Conservation (phyloP, 139 green algal genomes). For the Coelastrella sp. region DNA sequence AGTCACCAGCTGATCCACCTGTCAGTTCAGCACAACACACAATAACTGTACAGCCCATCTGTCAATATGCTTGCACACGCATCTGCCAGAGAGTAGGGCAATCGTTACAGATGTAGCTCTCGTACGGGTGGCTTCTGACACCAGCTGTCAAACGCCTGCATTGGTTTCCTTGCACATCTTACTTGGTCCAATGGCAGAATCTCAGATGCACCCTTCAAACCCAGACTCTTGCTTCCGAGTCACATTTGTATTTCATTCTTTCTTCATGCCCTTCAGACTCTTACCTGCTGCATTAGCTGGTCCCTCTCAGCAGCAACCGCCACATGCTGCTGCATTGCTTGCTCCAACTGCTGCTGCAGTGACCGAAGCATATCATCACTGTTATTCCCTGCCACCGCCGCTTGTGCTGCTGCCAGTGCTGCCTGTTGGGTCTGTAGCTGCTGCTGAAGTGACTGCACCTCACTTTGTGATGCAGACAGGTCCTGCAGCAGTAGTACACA, state of each 20-base stretch:
- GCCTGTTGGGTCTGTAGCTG: not conserved
- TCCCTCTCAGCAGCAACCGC: not conserved
- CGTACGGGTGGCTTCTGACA: too few relatives aligned
- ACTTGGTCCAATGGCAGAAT: too few relatives aligned
- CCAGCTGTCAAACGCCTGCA: too few relatives aligned
- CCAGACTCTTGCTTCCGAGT: too few relatives aligned
- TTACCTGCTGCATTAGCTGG: not conserved
- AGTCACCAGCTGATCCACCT: not conserved
- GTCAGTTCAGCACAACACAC: not conserved
- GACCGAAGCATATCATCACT: not conserved
- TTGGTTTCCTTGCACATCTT: too few relatives aligned
- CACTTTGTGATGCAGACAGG: not conserved
- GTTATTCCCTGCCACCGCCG: not conserved
- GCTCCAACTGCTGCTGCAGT: constrained; percentile 16
- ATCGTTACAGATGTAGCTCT: too few relatives aligned
- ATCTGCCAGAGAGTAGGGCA: too few relatives aligned
- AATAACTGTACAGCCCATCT: too few relatives aligned
- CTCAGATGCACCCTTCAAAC: too few relatives aligned
- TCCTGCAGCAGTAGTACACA: not conserved
- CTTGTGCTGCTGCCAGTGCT: not conserved
- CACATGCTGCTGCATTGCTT: not conserved
- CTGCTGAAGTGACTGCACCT: not conserved
- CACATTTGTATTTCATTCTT: too few relatives aligned
- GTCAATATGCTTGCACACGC: too few relatives aligned
- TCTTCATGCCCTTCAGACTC: too few relatives aligned